Evolutionary conservation across 768 basidiomycete genomes (phyloP), one percentile per base, ranked within the genome.

Genomic region (Pulveroboletus sp.): DNA sequence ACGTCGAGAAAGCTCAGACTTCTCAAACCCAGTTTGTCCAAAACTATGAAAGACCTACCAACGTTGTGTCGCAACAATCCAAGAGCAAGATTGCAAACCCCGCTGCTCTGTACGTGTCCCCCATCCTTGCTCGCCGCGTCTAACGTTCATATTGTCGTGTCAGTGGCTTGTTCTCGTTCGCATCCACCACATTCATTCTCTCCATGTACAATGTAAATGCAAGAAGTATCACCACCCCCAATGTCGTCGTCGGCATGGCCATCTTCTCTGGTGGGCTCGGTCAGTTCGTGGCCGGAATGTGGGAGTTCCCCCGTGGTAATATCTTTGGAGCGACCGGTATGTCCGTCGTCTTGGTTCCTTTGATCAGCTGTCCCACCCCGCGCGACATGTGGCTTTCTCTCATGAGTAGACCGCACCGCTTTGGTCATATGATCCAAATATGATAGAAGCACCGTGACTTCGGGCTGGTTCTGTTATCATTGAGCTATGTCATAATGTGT

Each of bases 221-320:
- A 1, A 76, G 82, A n/a, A 60, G 68, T 20, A 72, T 90, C 53
- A 52, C 59, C 16, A 58, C 62, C 6, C 82, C 87, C 34, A 90
- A 92, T 49, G 79, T 82, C 24, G 81, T 91, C 40, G 76, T 92
- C 41, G 93, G 90, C 43, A 91, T 94, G 90, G 90, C 90, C 21
- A 62, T 90, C 56, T 87, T 83, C 68, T 80, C 80, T 52, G 93
- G 92, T 54, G 93, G 93, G 51, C 81, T 94, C 27, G 84, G 77
- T 12, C 93, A 94, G 64, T 74, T 94, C 39, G 70, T 94, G 33
- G 92, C 91, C 25, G 93, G 93, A 35, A 90, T 93, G 85, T 92
- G 90, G 90, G 84, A 85, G 67, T 85, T 84, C 69, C 79, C 81
- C 14, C 69, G 76, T 27, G 83, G 83, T 1, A 89, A 90, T 55